Conservation (phyloP, 495 filamentous ascomycete species). For the Mycothermus thermophilus region DNA sequence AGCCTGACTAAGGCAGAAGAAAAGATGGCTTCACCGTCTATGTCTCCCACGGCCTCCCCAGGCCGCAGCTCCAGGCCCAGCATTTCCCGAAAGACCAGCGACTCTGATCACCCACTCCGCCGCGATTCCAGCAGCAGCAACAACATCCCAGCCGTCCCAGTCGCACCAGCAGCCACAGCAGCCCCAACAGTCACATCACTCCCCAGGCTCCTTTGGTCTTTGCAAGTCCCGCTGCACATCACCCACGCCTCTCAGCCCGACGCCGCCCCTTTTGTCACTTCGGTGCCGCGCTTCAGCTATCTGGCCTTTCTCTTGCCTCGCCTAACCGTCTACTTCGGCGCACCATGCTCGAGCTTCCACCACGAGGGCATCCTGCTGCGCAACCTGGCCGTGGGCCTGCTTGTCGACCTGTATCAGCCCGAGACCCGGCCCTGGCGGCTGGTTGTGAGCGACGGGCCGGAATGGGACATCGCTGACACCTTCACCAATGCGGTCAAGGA, state of each 20-base stretch:
- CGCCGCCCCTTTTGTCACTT: constrained; percentile 38
- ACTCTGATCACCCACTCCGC: no score
- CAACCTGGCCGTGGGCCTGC: constrained; percentile 72
- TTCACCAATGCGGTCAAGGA: constrained; percentile 87
- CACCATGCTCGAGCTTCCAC: constrained; percentile 61
- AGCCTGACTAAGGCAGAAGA: no score
- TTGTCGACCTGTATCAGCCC: constrained; percentile 66
- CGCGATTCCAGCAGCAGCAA: no score
- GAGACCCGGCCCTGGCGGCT: constrained; percentile 61
- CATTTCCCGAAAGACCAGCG: no score
- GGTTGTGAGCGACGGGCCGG: constrained; percentile 38
- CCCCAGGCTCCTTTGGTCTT: constrained; percentile 33
- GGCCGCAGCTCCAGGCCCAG: no score
- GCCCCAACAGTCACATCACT: constrained; percentile 6
- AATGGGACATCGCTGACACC: constrained; percentile 72
- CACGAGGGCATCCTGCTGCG: constrained; percentile 58
- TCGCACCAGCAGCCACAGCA: no score
- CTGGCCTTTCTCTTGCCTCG: constrained; percentile 64
- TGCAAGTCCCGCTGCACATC: constrained; percentile 38
- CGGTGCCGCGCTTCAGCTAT: constrained; percentile 56
- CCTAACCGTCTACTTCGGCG: constrained; percentile 60
- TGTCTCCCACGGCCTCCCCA: no score
- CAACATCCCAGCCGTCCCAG: no score
- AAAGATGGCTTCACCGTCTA: no score
- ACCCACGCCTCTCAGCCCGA: constrained; percentile 29